A percentile compares a stretch with the other conserved stretches of the same genome.
These are phyloP conservation scores for Zizania latifolia DNA, from an alignment of 176 grass and related monocot genomes.

Conservation along the genomic window DNA sequence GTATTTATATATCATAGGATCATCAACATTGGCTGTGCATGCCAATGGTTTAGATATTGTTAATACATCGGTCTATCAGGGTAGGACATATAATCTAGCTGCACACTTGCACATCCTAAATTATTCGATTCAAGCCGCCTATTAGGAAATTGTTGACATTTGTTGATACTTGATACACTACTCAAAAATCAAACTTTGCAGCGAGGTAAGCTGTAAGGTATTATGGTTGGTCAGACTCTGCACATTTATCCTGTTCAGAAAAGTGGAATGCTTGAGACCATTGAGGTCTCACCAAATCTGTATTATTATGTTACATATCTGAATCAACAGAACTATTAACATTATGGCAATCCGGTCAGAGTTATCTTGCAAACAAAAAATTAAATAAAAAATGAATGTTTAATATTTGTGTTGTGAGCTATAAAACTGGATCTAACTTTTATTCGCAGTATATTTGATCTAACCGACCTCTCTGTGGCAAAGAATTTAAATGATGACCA, in stretches of 20 bases:
- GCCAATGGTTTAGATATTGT: not conserved
- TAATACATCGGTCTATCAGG: not conserved
- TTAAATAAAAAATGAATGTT: not conserved
- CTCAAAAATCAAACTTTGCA: no score
- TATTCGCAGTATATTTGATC: no score
- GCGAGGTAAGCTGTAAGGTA: not conserved
- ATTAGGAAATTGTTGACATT: not conserved
- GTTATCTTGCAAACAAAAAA: not conserved
- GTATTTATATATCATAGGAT: conserved; percentile 6
- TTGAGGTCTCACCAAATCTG: not conserved
- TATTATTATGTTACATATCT: not conserved
- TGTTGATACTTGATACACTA: not conserved
- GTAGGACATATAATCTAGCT: not conserved
- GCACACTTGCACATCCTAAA: not conserved
- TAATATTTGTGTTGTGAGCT: not conserved
- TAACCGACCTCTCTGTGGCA: not conserved
- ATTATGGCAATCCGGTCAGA: no score
- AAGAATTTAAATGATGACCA: not conserved
- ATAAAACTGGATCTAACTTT: not conserved
- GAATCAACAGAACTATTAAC: not conserved
- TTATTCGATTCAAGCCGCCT: not conserved
- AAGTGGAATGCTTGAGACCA: not conserved
- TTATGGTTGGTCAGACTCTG: not conserved
- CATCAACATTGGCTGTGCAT: not conserved
- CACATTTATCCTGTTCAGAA: not conserved